These are phyloP conservation scores for Cynanchum wilfordii DNA, from an alignment of 257 asterid species.

Conservation along the genomic window DNA sequence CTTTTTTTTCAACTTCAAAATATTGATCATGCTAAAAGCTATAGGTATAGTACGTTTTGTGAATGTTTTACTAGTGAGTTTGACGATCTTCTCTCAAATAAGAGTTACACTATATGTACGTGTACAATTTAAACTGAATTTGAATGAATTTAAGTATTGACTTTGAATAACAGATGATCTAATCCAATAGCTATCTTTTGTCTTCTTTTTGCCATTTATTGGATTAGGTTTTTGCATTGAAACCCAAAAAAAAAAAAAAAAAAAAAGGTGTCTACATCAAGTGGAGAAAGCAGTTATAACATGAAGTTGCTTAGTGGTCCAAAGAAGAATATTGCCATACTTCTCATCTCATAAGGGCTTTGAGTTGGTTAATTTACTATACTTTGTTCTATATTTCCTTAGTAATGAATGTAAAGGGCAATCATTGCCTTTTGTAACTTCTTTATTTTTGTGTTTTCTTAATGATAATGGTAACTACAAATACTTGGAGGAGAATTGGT, in stretches of 20 bases:
- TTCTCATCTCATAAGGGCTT: not conserved
- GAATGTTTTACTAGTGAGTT: no score
- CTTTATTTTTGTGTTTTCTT: no score
- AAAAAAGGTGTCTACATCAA: not conserved
- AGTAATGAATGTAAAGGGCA: not conserved
- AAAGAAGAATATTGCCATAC: constrained; percentile 2
- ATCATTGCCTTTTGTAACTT: not conserved
- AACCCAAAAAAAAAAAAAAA: constrained; percentile 11
- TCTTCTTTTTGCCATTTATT: constrained; percentile 15
- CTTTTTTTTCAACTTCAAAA: no score
- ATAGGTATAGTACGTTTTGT: no score
- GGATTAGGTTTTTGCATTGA: constrained; percentile 41
- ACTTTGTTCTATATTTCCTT: not conserved
- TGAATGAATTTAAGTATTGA: no score
- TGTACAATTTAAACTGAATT: no score
- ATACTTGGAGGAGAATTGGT: no score
- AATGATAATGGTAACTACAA: no score
- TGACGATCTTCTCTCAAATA: no score
- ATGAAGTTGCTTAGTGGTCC: constrained; percentile 9
- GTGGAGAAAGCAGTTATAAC: not conserved
- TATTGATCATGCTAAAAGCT: no score
- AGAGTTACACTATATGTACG: no score
- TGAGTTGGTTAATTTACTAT: not conserved
- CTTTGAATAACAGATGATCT: no score
- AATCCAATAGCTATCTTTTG: not conserved